phyloP scores from a whole-genome alignment of 192 early-diverging fungal species.

The Mortierella alpina region DNA sequence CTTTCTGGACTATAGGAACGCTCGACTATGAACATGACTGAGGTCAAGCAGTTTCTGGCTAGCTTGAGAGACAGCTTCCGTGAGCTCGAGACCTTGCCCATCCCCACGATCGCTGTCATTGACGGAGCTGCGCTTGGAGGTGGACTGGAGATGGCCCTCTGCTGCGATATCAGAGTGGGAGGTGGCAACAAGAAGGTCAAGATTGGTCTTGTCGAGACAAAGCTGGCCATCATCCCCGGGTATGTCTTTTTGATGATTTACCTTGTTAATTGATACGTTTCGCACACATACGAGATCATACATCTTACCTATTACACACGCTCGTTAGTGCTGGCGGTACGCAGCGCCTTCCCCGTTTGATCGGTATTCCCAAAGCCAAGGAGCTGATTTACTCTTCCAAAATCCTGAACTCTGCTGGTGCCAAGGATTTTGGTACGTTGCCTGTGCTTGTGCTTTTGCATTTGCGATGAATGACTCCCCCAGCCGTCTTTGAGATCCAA shows the following conservation, averaged over 20 bases:
- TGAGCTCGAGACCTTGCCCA: conserved; percentile 87
- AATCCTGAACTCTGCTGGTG: conserved; percentile 71
- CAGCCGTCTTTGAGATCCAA: too few relatives aligned
- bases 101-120: conserved; percentile 94
- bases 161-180: conserved; percentile 89
- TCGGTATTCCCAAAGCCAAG: conserved; percentile 89
- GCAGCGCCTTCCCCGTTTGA: conserved; percentile 87
- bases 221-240: conserved; percentile 96
- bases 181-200: conserved; percentile 74
- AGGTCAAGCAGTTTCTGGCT: conserved; percentile 88
- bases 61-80: conserved; percentile 79
- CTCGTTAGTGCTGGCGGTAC: conserved; percentile 89
- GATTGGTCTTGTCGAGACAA: conserved; percentile 92
- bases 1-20: conserved; percentile 70
- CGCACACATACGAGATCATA: not conserved
- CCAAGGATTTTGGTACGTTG: conserved; percentile 67
- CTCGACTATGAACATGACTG: conserved; percentile 75
- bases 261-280: not conserved
- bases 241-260: conserved; percentile 25
- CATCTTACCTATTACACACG: not conserved
- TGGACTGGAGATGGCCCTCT: conserved; percentile 90
- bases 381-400: conserved; percentile 92
- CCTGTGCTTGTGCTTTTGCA: not conserved
- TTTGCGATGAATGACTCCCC: not conserved
- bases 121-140: conserved; percentile 96